phyloP scores from a whole-genome alignment of 768 basidiomycete species.

The Chalciporus sphaerocephalus region DNA sequence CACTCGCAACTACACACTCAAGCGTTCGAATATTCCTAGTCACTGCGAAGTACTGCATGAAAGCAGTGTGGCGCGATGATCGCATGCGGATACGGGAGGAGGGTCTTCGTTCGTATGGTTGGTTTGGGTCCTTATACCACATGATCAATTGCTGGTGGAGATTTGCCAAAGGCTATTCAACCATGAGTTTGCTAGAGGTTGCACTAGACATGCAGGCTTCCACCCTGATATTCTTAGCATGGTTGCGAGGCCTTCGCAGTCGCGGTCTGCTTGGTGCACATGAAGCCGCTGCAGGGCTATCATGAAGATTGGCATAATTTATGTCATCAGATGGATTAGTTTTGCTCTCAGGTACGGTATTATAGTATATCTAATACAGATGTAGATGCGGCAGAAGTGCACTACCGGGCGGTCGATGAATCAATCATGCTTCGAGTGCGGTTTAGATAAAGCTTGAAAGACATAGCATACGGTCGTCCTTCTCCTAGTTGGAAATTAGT shows the following conservation, averaged over 20 bases:
- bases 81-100: slow-evolving; percentile 44
- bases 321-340: slow-evolving; percentile 2
- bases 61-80: slow-evolving; percentile 76
- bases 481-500: background rate
- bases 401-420: background rate
- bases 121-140: slow-evolving; percentile 45
- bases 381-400: background rate
- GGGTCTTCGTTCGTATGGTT: slow-evolving; percentile 46
- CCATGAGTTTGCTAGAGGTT: slow-evolving; percentile 51
- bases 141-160: slow-evolving; percentile 69
- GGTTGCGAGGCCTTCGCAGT: slow-evolving; percentile 59
- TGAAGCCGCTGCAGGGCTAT: slow-evolving; percentile 67
- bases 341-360: background rate
- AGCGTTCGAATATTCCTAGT: slow-evolving; percentile 87
- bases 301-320: too few relatives aligned
- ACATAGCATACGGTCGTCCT: background rate
- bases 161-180: slow-evolving; percentile 51
- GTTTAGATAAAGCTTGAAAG: too few relatives aligned
- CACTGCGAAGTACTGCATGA: slow-evolving; percentile 82
- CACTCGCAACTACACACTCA: slow-evolving; percentile 84
- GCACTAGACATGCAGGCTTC: slow-evolving; percentile 62
- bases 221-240: slow-evolving; percentile 50
- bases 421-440: background rate
- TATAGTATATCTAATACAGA: background rate
- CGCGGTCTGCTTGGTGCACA: slow-evolving; percentile 63